These are phyloP conservation scores for Penicillium sclerotiorum DNA, from an alignment of 2,329 filamentous ascomycete genomes.

Conservation along the genomic window DNA sequence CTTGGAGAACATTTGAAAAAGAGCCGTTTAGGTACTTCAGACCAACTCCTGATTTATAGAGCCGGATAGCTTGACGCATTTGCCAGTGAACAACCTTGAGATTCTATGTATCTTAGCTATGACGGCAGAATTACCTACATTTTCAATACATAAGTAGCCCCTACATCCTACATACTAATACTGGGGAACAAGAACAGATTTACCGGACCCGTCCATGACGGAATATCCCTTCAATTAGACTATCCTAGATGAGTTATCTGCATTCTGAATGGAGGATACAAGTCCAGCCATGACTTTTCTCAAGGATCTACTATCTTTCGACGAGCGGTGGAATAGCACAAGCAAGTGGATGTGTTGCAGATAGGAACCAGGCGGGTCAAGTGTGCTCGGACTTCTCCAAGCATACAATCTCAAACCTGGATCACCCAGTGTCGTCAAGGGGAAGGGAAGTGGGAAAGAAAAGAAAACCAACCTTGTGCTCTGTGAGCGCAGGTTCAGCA, in stretches of 20 bases:
- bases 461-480: constrained; percentile 41
- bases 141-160: no score
- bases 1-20: no score
- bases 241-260: constrained; percentile 24
- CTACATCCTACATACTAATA: not conserved
- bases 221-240: constrained; percentile 12
- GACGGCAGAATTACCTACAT: no score
- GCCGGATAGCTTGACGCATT: no score
- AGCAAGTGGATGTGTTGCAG: constrained; percentile 1
- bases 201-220: constrained; percentile 3
- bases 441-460: constrained; percentile 22
- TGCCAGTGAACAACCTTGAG: no score
- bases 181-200: not conserved
- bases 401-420: constrained; percentile 11
- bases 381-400: constrained; percentile 13
- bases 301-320: constrained; percentile 16
- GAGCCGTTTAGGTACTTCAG: no score
- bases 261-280: constrained; percentile 9
- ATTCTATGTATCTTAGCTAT: no score
- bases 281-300: constrained; percentile 6
- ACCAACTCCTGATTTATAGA: no score
- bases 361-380: constrained; percentile 5
- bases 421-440: constrained; percentile 14
- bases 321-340: not conserved
- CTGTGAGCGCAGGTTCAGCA: constrained; percentile 23